A percentile compares a stretch with the other conserved stretches of the same genome.
These are phyloP conservation scores for Thelonectria discophora DNA, from an alignment of 2,329 filamentous ascomycete genomes.

Conservation along the genomic window DNA sequence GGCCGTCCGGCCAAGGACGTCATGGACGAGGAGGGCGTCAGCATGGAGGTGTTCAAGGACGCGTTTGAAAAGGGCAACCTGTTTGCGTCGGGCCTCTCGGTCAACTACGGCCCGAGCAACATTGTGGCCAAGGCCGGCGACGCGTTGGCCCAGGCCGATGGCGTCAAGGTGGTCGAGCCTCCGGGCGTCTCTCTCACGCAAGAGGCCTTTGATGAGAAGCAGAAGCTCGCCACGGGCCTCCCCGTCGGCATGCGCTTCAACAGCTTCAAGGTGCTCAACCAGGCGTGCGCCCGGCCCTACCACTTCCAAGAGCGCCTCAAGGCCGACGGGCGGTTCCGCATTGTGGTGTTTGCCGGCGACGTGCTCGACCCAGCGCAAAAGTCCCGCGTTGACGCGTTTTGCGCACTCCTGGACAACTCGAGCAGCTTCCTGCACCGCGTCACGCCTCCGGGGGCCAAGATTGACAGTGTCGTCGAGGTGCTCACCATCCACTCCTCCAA, in stretches of 20 bases:
- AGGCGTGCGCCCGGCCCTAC: slow-evolving; percentile 64
- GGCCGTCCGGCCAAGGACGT: slow-evolving; percentile 63
- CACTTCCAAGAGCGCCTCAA: slow-evolving; percentile 65
- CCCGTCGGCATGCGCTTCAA: slow-evolving; percentile 65
- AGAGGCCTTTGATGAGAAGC: slow-evolving; percentile 18
- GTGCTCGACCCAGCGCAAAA: slow-evolving; percentile 56
- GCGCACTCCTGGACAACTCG: slow-evolving; percentile 49
- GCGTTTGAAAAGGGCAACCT: slow-evolving; percentile 67
- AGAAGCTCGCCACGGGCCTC: slow-evolving; percentile 50
- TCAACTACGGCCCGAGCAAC: slow-evolving; percentile 30
- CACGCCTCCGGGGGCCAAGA: slow-evolving; percentile 20
- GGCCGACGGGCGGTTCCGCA: slow-evolving; percentile 65
- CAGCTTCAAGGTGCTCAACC: slow-evolving; percentile 67
- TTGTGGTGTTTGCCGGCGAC: slow-evolving; percentile 70
- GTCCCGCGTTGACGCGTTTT: slow-evolving; percentile 57
- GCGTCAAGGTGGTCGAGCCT: background rate
- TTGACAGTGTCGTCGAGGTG: slow-evolving; percentile 61
- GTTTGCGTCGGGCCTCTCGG: slow-evolving; percentile 39
- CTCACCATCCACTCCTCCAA: slow-evolving; percentile 67
- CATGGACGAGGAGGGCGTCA: slow-evolving; percentile 69
- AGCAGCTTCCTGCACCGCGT: slow-evolving; percentile 54
- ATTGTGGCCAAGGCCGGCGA: slow-evolving; percentile 26
- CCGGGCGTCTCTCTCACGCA: no score
- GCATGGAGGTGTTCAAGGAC: slow-evolving; percentile 68
- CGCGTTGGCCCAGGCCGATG: background rate